phyloP scores from a whole-genome alignment of 2,329 filamentous ascomycete species.

The Ascochyta pisi region DNA sequence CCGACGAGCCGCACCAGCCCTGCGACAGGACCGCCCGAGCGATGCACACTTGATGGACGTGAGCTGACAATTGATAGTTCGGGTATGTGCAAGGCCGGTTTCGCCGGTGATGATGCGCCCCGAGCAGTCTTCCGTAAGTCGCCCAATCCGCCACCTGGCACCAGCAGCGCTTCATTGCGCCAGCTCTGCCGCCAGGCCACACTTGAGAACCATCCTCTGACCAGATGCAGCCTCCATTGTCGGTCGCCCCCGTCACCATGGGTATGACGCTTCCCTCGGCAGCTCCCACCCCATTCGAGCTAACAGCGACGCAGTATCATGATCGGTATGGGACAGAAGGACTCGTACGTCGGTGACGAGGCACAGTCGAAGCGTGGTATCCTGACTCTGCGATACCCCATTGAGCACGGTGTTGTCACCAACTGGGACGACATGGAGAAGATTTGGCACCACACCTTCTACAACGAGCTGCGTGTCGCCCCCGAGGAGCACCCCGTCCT shows the following conservation, averaged over 20 bases:
- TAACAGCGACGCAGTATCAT: conserved; percentile 79
- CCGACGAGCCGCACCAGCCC: conserved; percentile 28
- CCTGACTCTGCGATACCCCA: conserved; percentile 98
- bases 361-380: conserved; percentile 99
- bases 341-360: conserved; percentile 99
- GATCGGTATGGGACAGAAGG: conserved; percentile 99
- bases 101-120: conserved; percentile 99
- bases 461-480: conserved; percentile 99
- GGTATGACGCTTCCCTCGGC: conserved; percentile 68
- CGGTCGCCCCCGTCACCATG: conserved; percentile 99
- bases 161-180: conserved; percentile 18
- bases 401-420: conserved; percentile 99
- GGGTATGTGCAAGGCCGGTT: conserved; percentile 99
- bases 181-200: conserved; percentile 20
- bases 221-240: conserved; percentile 86
- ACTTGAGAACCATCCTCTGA: conserved; percentile 27
- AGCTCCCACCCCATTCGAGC: conserved; percentile 37
- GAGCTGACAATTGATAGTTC: conserved; percentile 70
- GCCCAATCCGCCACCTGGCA: conserved; percentile 16
- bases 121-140: conserved; percentile 99
- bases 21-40: conserved; percentile 34
- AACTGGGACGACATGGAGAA: conserved; percentile 99
- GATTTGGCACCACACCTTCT: conserved; percentile 99
- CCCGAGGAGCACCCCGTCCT: conserved; percentile 99
- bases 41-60: conserved; percentile 31